Percentiles rank a stretch among this genome's conserved stretches.
Evolutionary conservation across 148 eudicot genomes (phyloP).

Genomic region (Mesembryanthemum crystallinum): DNA sequence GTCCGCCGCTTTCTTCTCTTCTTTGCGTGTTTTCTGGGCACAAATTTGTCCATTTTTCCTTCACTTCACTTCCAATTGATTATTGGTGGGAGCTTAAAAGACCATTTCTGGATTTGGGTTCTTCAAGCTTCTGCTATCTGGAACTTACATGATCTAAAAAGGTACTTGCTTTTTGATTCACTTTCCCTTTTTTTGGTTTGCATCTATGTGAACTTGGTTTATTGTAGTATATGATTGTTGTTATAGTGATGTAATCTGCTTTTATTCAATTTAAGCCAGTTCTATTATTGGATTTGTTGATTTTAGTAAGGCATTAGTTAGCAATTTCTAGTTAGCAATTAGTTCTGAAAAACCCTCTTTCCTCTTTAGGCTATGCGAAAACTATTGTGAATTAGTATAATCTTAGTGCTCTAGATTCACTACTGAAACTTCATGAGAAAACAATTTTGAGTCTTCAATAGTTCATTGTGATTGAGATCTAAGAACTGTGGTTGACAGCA

Average conservation of each 20-base stretch:
- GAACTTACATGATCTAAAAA: constrained; percentile 35
- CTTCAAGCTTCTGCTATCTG: neutral
- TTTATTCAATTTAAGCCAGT: neutral
- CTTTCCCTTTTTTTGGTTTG: neutral
- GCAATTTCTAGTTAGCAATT: neutral
- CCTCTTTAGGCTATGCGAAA: neutral
- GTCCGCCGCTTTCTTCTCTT: neutral
- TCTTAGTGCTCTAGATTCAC: constrained; percentile 2
- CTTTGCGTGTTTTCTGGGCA: constrained; percentile 16
- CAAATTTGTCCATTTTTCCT: neutral
- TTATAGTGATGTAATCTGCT: neutral
- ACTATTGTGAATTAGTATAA: neutral
- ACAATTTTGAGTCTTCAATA: neutral
- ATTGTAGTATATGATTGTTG: too few relatives aligned
- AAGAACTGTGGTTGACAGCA: neutral
- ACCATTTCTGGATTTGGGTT: constrained; percentile 1
- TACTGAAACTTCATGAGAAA: neutral
- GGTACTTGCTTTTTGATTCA: constrained; percentile 24
- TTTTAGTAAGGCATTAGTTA: neutral
- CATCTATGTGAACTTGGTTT: neutral
- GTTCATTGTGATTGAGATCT: constrained; percentile 18
- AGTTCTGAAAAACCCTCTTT: neutral
- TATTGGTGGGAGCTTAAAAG: constrained; percentile 7
- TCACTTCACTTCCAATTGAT: neutral
- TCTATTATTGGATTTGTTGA: constrained; percentile 11